These are phyloP conservation scores for Solanum lycopersicoides DNA, from an alignment of 257 asterid species.

Conservation along the genomic window DNA sequence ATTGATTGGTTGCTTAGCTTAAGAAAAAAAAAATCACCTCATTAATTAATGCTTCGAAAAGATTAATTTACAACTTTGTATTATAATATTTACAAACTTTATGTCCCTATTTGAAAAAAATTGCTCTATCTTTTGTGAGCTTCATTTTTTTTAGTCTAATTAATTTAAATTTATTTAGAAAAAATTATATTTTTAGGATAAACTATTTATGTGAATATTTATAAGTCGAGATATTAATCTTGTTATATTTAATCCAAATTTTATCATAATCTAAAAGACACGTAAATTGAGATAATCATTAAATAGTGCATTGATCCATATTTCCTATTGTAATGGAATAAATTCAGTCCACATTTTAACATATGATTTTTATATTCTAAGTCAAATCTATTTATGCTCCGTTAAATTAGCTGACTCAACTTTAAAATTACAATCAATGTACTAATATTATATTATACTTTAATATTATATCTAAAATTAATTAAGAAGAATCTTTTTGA, in stretches of 20 bases:
- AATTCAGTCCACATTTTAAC: neutral
- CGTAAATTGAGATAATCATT: neutral
- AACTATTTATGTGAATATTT: too few relatives aligned
- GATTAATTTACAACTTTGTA: neutral
- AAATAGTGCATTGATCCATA: neutral
- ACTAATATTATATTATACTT: neutral
- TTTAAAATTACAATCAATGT: neutral
- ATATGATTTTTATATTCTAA: neutral
- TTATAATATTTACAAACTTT: neutral
- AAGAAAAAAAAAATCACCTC: neutral
- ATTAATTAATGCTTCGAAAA: neutral
- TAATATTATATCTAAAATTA: neutral
- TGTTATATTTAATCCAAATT: too few relatives aligned
- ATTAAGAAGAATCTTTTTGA: neutral
- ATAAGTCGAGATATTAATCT: too few relatives aligned
- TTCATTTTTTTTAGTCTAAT: neutral
- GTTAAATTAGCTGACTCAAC: neutral
- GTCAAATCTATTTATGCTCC: neutral
- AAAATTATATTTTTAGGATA: too few relatives aligned
- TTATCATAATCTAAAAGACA: neutral
- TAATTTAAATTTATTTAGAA: neutral
- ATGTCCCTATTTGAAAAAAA: fast-evolving
- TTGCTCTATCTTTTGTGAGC: neutral
- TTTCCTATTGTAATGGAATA: neutral
- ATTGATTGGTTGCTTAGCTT: neutral